These are phyloP conservation scores for Euphorbia schlechtendalii DNA, from an alignment of 441 rosid genomes.

Conservation along the genomic window DNA sequence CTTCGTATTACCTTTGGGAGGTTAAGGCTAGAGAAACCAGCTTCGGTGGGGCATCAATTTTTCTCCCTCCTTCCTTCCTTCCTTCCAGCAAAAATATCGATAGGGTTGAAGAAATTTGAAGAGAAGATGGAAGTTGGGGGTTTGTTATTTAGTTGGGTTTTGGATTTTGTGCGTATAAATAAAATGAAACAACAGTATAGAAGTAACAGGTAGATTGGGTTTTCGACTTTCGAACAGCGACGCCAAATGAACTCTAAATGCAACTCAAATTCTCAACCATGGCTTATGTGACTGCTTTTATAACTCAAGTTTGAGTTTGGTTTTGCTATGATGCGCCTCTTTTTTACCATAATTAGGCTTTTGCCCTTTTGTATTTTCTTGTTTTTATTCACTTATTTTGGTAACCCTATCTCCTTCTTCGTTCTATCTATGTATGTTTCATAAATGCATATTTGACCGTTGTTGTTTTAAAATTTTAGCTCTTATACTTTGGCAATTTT, in stretches of 20 bases:
- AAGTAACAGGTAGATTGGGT: background rate
- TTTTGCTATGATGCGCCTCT: background rate
- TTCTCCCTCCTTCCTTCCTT: background rate
- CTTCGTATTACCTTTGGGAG: background rate
- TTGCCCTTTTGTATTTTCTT: background rate
- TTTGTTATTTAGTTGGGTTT: background rate
- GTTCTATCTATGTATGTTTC: background rate
- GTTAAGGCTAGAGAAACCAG: background rate
- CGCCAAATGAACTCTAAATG: constrained; percentile 33
- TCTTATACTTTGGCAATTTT: background rate
- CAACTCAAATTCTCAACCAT: constrained; percentile 22
- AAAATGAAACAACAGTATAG: background rate
- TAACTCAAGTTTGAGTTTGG: background rate
- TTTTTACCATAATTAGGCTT: background rate
- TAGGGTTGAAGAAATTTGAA: constrained; percentile 8
- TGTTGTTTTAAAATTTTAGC: background rate
- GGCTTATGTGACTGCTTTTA: background rate
- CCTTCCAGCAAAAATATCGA: background rate
- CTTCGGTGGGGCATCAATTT: constrained; percentile 11
- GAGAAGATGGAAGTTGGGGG: constrained; percentile 5
- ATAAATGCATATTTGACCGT: background rate
- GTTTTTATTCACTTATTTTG: background rate
- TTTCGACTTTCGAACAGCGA: constrained; percentile 30
- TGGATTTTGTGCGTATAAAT: background rate
- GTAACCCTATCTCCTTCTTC: background rate